Percentiles rank a stretch among this genome's conserved stretches.
These are phyloP conservation scores for Mesembryanthemum crystallinum DNA, from an alignment of 148 eudicot genomes.

Conservation along the genomic window DNA sequence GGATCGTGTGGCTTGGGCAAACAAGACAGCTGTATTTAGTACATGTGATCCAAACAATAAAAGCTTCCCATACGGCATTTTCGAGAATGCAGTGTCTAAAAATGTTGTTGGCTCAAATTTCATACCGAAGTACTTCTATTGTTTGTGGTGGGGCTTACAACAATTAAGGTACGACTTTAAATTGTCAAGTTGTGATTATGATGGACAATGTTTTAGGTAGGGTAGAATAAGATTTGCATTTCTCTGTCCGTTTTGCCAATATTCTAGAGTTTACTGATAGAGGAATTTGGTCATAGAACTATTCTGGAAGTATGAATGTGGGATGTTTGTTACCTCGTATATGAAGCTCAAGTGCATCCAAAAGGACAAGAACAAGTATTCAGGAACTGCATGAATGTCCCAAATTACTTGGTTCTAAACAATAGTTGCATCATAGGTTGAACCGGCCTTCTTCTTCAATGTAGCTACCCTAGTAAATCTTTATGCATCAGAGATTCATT, in stretches of 20 bases:
- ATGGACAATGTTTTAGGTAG: background rate
- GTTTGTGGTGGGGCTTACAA: conserved; percentile 98
- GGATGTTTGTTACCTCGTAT: background rate
- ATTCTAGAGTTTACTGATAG: background rate
- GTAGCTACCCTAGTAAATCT: too few relatives aligned
- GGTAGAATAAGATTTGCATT: background rate
- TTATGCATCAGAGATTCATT: too few relatives aligned
- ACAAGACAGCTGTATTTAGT: conserved; percentile 49
- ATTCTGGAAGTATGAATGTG: background rate
- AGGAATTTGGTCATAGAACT: background rate
- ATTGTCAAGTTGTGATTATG: conserved; percentile 5
- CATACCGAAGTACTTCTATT: conserved; percentile 79
- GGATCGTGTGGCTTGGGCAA: conserved; percentile 61
- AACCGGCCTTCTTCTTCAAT: background rate
- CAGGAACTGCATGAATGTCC: background rate
- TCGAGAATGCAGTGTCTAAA: conserved; percentile 63
- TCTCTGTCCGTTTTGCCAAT: background rate
- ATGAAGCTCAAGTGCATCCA: background rate
- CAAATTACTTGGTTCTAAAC: background rate
- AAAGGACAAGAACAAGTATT: background rate
- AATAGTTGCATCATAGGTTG: background rate
- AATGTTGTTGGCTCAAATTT: conserved; percentile 68
- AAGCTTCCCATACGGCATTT: conserved; percentile 68
- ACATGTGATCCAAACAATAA: conserved; percentile 55
- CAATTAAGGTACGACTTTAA: conserved; percentile 59